Evolutionary conservation across 164 flowering plant species (phyloP), one percentile per base, ranked within the genome.

Genomic region (Umbilicus rupestris): DNA sequence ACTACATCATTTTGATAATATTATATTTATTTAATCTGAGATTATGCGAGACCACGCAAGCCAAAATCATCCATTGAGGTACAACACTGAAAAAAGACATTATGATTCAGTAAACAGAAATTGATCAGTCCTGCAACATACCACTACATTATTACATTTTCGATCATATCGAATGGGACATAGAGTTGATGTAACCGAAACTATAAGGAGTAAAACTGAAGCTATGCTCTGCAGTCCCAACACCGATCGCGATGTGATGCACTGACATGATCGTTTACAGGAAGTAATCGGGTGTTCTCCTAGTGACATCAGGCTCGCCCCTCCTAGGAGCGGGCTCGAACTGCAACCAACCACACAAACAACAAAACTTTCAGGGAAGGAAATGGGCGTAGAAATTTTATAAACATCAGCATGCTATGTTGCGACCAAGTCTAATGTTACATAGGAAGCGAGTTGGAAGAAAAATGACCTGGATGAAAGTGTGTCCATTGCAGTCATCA

Each of bases 281-380:
- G 79, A 92, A 92, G 73, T 92, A 92, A 75, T 92, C 98, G 5
- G 98, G 98, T 66, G 98, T 92, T 79, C 98, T 86, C 20, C 98
- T 83, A 35, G 96, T 92, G 19, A 92, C 98, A 77, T 89, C 98
- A 24, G 98, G 98, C 78, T 92, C 98, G 46, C 98, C 98, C 75
- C 98, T 83, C 83, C 98, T 81, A 26, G 98, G 98, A 71, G 98
- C 96, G 66, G 98, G 98, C 71, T 92, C 98, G 80, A 92, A 92
- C 98, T 92, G 89, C 77, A 83, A 64, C 22, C 50, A 22, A 24
- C 50, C 17, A 35, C 46, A 63, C 3, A 57, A 45, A 29, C 30
- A 44, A 7, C 19, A 35, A 64, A 3, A 2, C 22, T 28, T 49
- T 49, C n/a, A 26, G 22, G 28, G 45, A 29, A 4, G 16, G 19